phyloP scores from a whole-genome alignment of 495 filamentous ascomycete genomes.

The Gamarada debralockiae region DNA sequence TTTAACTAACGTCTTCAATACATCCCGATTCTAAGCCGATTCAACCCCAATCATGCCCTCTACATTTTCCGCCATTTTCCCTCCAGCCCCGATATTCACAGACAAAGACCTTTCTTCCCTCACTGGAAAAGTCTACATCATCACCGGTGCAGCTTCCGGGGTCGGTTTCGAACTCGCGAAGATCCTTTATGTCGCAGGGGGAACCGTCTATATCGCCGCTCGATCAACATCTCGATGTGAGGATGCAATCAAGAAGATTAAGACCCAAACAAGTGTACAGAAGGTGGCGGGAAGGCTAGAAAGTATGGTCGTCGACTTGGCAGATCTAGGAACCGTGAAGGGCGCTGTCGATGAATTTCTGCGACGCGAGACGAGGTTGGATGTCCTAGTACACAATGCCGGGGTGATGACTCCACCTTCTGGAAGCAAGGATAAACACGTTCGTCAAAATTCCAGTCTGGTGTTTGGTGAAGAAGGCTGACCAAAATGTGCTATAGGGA shows the following conservation, averaged over 20 bases:
- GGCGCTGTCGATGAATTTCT: slow-evolving; percentile 36
- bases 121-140: slow-evolving; percentile 11
- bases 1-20: background rate
- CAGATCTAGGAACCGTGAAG: slow-evolving; percentile 42
- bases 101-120: slow-evolving; percentile 16
- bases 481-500: slow-evolving; percentile 25
- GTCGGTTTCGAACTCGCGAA: slow-evolving; percentile 37
- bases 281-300: slow-evolving; percentile 31
- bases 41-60: background rate
- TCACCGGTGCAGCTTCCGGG: slow-evolving; percentile 21
- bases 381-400: slow-evolving; percentile 50
- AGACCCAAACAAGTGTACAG: slow-evolving; percentile 7
- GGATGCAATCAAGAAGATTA: slow-evolving; percentile 33
- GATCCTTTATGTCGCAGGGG: slow-evolving; percentile 36
- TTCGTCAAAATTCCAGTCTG: background rate
- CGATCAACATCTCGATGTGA: slow-evolving; percentile 25
- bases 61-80: slow-evolving; percentile 8
- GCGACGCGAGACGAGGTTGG: slow-evolving; percentile 34
- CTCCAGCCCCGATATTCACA: slow-evolving; percentile 16
- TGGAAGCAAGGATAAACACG: slow-evolving; percentile 27
- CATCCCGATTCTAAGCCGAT: background rate
- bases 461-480: background rate
- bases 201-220: slow-evolving; percentile 25
- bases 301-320: slow-evolving; percentile 40
- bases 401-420: slow-evolving; percentile 39